Percentiles rank a stretch among this genome's conserved stretches.
phyloP scores from a whole-genome alignment of 129 eudicot species.

The Deinandra increscens region DNA sequence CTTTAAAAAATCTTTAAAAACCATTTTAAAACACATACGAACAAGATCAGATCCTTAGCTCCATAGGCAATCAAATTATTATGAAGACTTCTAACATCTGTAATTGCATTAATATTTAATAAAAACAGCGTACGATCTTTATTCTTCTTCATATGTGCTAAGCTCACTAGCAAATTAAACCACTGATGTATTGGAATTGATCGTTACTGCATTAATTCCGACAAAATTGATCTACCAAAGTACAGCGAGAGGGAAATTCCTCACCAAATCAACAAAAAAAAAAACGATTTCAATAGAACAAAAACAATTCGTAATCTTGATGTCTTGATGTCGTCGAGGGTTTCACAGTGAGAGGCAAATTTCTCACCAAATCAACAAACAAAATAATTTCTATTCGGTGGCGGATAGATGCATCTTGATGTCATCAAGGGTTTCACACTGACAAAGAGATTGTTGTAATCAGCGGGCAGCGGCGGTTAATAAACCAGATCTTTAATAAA shows the following conservation, averaged over 20 bases:
- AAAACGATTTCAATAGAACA: not conserved
- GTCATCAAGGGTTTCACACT: slow-evolving; percentile 96
- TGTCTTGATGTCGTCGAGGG: no score
- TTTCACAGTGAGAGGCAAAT: no score
- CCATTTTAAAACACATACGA: no score
- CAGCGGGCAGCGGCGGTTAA: slow-evolving; percentile 94
- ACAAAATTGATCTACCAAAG: not conserved
- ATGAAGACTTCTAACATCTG: not conserved
- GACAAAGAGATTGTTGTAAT: slow-evolving; percentile 96
- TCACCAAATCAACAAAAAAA: not conserved
- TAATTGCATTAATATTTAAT: not conserved
- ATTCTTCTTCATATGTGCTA: not conserved
- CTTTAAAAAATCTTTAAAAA: no score
- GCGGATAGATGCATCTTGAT: slow-evolving; percentile 97
- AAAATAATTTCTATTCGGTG: no score
- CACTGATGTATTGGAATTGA: not conserved
- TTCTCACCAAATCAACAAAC: no score
- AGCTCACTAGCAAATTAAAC: not conserved
- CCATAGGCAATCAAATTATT: not conserved
- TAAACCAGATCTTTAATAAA: slow-evolving; percentile 91
- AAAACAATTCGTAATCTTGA: no score
- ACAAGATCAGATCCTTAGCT: no score
- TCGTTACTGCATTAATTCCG: not conserved
- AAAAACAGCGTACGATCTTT: not conserved
- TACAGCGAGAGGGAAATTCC: not conserved